phyloP scores from a whole-genome alignment of 768 basidiomycete species.

The Collybiopsis confluens region DNA sequence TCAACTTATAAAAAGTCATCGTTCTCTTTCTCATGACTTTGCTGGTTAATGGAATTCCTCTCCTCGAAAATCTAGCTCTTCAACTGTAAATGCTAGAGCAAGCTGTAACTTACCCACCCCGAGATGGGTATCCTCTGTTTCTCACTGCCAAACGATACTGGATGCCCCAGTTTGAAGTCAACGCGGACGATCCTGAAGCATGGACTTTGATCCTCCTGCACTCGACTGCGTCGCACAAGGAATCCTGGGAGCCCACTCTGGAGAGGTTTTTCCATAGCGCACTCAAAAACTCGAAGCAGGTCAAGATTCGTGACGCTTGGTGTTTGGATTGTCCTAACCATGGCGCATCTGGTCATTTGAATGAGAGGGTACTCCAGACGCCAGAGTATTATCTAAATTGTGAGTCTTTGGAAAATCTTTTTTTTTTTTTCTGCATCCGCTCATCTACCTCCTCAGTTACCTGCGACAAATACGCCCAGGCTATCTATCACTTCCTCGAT shows the following conservation, averaged over 20 bases:
- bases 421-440: not conserved
- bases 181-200: constrained; percentile 35
- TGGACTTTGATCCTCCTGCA: constrained; percentile 61
- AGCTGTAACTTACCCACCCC: constrained; percentile 31
- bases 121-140: constrained; percentile 40
- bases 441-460: constrained; percentile 37
- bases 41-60: no score
- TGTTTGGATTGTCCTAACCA: constrained; percentile 72
- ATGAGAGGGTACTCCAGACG: constrained; percentile 29
- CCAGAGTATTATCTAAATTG: constrained; percentile 44
- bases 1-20: no score
- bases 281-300: not conserved
- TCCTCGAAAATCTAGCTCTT: no score
- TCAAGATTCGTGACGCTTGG: constrained; percentile 59
- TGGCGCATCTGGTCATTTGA: constrained; percentile 50
- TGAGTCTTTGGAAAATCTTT: constrained; percentile 24
- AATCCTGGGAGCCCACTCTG: constrained; percentile 65
- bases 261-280: constrained; percentile 39
- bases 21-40: no score
- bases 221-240: constrained; percentile 72
- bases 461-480: constrained; percentile 59
- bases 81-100: constrained; percentile 7
- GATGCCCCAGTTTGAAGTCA: constrained; percentile 32
- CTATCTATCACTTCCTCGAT: constrained; percentile 52
- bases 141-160: constrained; percentile 58